Evolutionary conservation across 345 rosid species (phyloP), one percentile per base, ranked within the genome.

Genomic region (Acer negundo): DNA sequence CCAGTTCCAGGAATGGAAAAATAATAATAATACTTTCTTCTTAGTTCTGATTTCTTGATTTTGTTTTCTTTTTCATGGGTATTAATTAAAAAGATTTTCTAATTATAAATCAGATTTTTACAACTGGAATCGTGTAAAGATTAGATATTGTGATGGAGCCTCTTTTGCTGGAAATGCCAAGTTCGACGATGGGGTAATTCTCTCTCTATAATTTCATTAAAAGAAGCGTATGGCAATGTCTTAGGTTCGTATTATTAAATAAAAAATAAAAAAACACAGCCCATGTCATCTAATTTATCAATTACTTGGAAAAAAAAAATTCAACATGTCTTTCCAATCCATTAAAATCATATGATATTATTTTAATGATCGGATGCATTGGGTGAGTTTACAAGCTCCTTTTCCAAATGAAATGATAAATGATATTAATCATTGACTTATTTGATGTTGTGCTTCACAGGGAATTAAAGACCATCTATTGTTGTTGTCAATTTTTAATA

Each of bases 61-160:
- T 17, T 55, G 6, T 46, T 67, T 23, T 35, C 2, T 62, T 42
- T 28, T 28, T 53, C 73, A 31, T 0, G 35, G 31, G 13, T 12
- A 82, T 8, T 64, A 23, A 13, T 38, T 3, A 42, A 69, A 62
- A 19, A 38, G 19, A 4, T 17, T 38, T 71, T 31, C 13, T 66
- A 20, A 65, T 20, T 11, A 5, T 77, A 59, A 42, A 77, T 69
- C 91, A 94, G 98, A 94, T 80, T 96, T 96, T 84, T 92, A 96
- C 91, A 94, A 96, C 76, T 96, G 99, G 99, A 96, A 96, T 83
- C 92, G 90, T 17, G 98, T 96, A 59, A 93, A 93, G 85, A 78
- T 96, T 42, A 89, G 99, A 79, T 96, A 96, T 62, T 96, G 99
- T 64, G 99, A 96, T 74, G 99, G 99, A 85, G 99, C 89, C 42